Evolutionary conservation across 805 yeast species (phyloP).

Genomic region (Tetrapisispora arboricola): DNA sequence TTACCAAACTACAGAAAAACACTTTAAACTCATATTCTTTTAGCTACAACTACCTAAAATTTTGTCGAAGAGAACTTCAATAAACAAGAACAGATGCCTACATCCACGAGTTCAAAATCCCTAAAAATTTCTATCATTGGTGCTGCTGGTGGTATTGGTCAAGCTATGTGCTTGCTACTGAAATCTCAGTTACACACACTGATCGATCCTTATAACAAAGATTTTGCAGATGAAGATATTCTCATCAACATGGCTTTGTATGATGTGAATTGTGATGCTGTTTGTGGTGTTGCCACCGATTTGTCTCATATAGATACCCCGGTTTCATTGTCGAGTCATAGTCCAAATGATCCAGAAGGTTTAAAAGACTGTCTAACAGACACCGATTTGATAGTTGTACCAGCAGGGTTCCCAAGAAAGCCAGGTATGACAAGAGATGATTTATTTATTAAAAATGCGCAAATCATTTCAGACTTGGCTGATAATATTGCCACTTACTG

Average conservation of each 20-base stretch:
- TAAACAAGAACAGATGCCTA: no score
- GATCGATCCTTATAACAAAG: conserved; percentile 34
- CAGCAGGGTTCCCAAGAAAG: conserved; percentile 89
- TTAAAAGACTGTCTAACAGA: conserved; percentile 21
- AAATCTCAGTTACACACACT: conserved; percentile 36
- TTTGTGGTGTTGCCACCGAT: conserved; percentile 82
- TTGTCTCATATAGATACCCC: conserved; percentile 72
- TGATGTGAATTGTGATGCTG: conserved; percentile 58
- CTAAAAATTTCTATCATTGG: conserved; percentile 75
- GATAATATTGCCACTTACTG: conserved; percentile 61
- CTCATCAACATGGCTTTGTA: conserved; percentile 48
- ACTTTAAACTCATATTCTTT: no score
- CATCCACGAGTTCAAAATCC: neutral
- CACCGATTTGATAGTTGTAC: conserved; percentile 32
- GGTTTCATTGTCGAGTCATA: conserved; percentile 47
- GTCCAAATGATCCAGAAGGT: conserved; percentile 36
- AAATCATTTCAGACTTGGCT: conserved; percentile 65
- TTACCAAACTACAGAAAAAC: no score
- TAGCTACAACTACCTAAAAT: no score
- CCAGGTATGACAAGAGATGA: conserved; percentile 95
- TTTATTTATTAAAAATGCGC: conserved; percentile 73
- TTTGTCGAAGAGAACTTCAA: no score
- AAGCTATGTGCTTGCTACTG: conserved; percentile 74
- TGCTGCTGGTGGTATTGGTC: conserved; percentile 94
- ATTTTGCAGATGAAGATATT: conserved; percentile 29